Percentiles rank a stretch among this genome's conserved stretches.
Evolutionary conservation across 2,329 filamentous ascomycete species (phyloP).

Genomic region (Clathrospora elynae): DNA sequence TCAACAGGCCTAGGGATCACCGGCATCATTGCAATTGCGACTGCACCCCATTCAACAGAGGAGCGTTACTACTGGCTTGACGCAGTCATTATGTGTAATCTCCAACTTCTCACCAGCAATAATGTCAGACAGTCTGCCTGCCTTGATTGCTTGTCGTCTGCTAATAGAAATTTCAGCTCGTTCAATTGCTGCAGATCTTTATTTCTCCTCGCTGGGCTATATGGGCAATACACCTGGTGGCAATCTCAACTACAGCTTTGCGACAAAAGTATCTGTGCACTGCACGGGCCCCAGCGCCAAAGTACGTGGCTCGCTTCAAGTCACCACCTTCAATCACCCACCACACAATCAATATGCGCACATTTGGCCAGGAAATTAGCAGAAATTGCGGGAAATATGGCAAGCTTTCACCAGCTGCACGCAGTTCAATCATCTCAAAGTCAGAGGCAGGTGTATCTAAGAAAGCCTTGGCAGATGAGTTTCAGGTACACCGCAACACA

Average conservation of each 20-base stretch:
- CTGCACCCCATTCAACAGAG: constrained; percentile 5
- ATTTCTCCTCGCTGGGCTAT: constrained; percentile 8
- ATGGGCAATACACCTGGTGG: constrained; percentile 6
- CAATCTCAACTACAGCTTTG: constrained; percentile 7
- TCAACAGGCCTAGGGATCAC: constrained; percentile 3
- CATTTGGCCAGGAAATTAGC: too few relatives aligned
- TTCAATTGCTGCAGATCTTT: constrained; percentile 3
- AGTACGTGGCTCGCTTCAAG: too few relatives aligned
- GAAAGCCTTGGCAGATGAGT: too few relatives aligned
- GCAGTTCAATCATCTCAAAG: too few relatives aligned
- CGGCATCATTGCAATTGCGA: constrained; percentile 8
- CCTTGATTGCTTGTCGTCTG: background rate
- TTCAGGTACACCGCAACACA: background rate
- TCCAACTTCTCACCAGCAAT: constrained; percentile 8
- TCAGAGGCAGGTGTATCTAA: too few relatives aligned
- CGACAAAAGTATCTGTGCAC: background rate
- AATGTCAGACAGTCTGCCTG: constrained; percentile 5
- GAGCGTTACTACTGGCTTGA: constrained; percentile 11
- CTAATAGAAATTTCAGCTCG: constrained; percentile 9
- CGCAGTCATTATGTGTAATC: constrained; percentile 12
- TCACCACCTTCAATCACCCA: too few relatives aligned
- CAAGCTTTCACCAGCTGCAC: too few relatives aligned
- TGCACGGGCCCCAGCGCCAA: background rate
- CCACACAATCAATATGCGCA: too few relatives aligned
- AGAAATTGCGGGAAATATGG: too few relatives aligned